Base-by-base conservation (phyloP, 2,329 filamentous ascomycete genomes). In the Botryotinia convoluta region DNA sequence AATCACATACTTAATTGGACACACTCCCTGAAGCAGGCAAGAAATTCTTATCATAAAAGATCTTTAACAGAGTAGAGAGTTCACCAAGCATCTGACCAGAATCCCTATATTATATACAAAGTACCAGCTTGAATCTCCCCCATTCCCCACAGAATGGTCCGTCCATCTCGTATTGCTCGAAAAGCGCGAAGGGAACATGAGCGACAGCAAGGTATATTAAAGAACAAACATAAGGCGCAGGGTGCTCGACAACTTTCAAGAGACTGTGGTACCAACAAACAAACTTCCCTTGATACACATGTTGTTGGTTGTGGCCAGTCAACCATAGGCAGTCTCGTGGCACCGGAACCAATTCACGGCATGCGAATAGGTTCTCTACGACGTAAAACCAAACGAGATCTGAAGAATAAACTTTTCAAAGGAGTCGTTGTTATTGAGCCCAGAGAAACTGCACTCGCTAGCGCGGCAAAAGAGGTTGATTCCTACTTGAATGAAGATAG, bases 121-220 rank as follows among this genome's bases (percentile, higher is more conserved):
- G 4, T 4, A 44, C 26, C 61, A 44, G 3, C 61, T 63, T 32
- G 16, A 29, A 44, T 63, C 16, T 63, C 26, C n/a, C n/a, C 61
- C 18, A 12, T 44, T 44, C 22, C 37, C 37, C 37, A 63, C 44
- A 51, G 18, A 51, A 75, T 73, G 45, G 74, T 69, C 57, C 57
- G 72, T 26, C 63, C 72, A 44, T 75, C 72, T 65, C 62, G 20
- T n/a, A 75, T 73, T 60, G 62, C 54, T 69, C 68, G 60, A 68
- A 71, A 45, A 60, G 51, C 42, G 16, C 57, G 68, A 72, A 68
- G 72, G 32, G 63, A 54, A 64, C 72, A 72, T 63, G 59, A 73
- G 39, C 74, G 57, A 61, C 42, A 73, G 63, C 72, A 73, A 57
- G 72, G 48, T 26, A 60, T 45, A 51, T 59, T 60, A 32, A 37